Base-by-base conservation (phyloP, 768 basidiomycete genomes). In the Pulveroboletus sp. region DNA sequence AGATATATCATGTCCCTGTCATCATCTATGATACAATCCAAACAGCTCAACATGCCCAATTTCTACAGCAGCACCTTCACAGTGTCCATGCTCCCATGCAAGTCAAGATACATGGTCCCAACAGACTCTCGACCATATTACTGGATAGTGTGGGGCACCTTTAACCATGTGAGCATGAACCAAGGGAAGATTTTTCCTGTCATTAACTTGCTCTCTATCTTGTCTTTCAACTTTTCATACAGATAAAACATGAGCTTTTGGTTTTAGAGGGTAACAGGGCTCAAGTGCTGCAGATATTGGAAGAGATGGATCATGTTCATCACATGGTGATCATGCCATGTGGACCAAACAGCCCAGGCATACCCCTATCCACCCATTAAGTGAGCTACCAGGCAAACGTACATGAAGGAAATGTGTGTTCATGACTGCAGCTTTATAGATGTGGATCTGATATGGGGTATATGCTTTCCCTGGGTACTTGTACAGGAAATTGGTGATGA, bases 131-230 rank as follows among this genome's bases (percentile, higher is more conserved):
- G 21, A 89, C 65, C 67, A 89, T 85, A 66, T 90, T 87, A 59
- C 86, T 86, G 59, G 89, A 73, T 61, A 89, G 79, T 58, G 89
- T 89, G 3, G 86, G 83, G n/a, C 1, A 86, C 83, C 62, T 89
- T 86, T 24, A 89, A 69, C 15, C 78, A 76, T 14, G 83, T 82
- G 40, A 90, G 72, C 10, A 80, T 75, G 2, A 83, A 85, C 87
- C 88, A 89, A 0, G 87, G 88, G 58, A 82, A 89, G 9, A 76
- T 65, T 1, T 44, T 52, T 6, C 78, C 79, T 0, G 63, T 58
- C 35, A 50, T 50, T 28, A 89, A 57, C 1, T 74, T 72, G 0
- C 65, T 64, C 30, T 77, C 73, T 49, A 90, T 83, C 38, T 76
- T 75, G 2, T 56, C 72, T 26, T 69, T 72, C 36, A 69, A 67